Evolutionary conservation across 1,139 yeast species (phyloP).

Genomic region (Nakaseomyces kungkrabaensis): DNA sequence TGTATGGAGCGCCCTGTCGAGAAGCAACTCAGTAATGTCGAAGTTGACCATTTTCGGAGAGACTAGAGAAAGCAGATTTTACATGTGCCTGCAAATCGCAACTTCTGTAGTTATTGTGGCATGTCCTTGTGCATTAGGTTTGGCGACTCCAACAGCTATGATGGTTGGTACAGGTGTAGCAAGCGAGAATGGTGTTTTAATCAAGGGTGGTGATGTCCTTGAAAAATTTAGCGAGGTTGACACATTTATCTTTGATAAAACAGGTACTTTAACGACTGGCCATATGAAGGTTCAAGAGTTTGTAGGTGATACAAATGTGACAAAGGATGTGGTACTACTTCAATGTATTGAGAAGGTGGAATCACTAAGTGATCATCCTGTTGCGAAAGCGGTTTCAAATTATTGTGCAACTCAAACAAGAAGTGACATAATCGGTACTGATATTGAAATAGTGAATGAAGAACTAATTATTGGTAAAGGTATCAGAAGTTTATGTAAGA

Average conservation of each 20-base stretch:
- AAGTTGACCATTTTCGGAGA: slow-evolving; percentile 48
- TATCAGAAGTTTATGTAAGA: slow-evolving; percentile 34
- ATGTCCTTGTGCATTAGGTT: slow-evolving; percentile 94
- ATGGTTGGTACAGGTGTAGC: slow-evolving; percentile 99
- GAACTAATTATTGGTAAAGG: slow-evolving; percentile 61
- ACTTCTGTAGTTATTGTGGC: slow-evolving; percentile 94
- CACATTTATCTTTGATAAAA: slow-evolving; percentile 79
- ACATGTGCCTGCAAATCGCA: slow-evolving; percentile 68
- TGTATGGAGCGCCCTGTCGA: slow-evolving; percentile 50
- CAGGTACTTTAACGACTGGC: slow-evolving; percentile 91
- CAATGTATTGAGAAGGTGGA: slow-evolving; percentile 49
- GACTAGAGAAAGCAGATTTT: slow-evolving; percentile 48
- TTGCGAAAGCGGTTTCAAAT: slow-evolving; percentile 57
- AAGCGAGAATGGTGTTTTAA: slow-evolving; percentile 77
- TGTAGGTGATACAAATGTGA: slow-evolving; percentile 7
- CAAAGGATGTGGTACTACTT: slow-evolving; percentile 9
- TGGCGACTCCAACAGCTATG: slow-evolving; percentile 96
- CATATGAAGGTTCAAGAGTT: slow-evolving; percentile 47
- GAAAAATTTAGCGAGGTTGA: slow-evolving; percentile 62
- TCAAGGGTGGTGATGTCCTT: slow-evolving; percentile 86
- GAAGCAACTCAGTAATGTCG: slow-evolving; percentile 24
- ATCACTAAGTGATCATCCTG: slow-evolving; percentile 74
- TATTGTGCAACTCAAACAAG: slow-evolving; percentile 24
- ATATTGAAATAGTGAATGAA: slow-evolving; percentile 36
- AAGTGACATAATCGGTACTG: slow-evolving; percentile 7